Conservation (phyloP, 164 flowering plant genomes). For the Pachysandra terminalis region DNA sequence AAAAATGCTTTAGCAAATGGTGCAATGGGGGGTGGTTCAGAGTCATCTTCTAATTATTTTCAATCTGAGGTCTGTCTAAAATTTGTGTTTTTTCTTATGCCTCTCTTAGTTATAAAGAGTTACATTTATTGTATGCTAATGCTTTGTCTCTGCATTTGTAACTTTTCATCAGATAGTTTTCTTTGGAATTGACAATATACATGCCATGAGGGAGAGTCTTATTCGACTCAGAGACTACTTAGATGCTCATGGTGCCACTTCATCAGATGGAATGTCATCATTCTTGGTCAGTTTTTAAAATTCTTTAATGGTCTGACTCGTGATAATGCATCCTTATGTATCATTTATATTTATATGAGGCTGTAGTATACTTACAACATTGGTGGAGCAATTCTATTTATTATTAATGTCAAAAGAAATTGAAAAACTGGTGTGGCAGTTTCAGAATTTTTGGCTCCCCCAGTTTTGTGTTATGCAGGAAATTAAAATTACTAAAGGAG, state of each 20-base stretch:
- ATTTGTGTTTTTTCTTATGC: constrained; percentile 13
- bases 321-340: too few species aligned
- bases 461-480: too few species aligned
- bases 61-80: constrained; percentile 82
- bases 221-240: constrained; percentile 90
- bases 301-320: neutral
- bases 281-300: constrained; percentile 57
- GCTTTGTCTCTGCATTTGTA: neutral
- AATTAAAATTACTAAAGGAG: too few species aligned
- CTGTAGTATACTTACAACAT: too few species aligned
- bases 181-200: constrained; percentile 98
- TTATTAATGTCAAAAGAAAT: too few species aligned
- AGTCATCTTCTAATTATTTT: constrained; percentile 92
- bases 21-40: constrained; percentile 99
- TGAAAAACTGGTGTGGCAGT: too few species aligned
- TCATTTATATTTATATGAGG: too few species aligned
- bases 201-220: constrained; percentile 98
- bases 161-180: constrained; percentile 65
- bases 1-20: constrained; percentile 99
- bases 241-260: constrained; percentile 87
- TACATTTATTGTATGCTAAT: constrained; percentile 12
- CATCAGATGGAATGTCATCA: constrained; percentile 97
- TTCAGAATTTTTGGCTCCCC: too few species aligned
- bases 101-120: neutral
- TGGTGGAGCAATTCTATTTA: neutral